A percentile compares a stretch with the other conserved stretches of the same genome.
These are phyloP conservation scores for Penicillium lividum DNA, from an alignment of 495 filamentous ascomycete species.

Conservation along the genomic window DNA sequence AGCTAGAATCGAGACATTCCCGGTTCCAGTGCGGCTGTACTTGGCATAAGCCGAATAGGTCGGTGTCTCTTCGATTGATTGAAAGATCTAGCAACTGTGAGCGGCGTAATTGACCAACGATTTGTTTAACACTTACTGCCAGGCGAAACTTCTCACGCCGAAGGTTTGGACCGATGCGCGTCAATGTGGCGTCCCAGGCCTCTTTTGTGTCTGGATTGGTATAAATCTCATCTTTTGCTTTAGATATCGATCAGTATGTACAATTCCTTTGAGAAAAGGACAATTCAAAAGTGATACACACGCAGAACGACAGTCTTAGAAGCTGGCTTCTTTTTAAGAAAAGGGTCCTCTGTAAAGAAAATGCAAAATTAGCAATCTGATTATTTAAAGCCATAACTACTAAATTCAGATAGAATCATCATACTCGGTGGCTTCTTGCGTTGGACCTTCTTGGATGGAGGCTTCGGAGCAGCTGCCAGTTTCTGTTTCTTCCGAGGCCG, in stretches of 20 bases:
- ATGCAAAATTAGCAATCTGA: not conserved
- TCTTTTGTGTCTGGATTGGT: slow-evolving; percentile 7
- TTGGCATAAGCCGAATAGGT: slow-evolving; percentile 45
- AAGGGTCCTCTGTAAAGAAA: slow-evolving; percentile 10
- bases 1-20: slow-evolving; percentile 31
- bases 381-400: not conserved
- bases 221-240: slow-evolving; percentile 7
- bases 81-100: slow-evolving; percentile 47
- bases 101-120: not conserved
- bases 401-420: not conserved
- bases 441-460: not conserved
- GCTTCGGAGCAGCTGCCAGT: not conserved
- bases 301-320: not conserved
- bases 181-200: slow-evolving; percentile 15
- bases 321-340: not conserved
- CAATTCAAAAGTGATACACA: not conserved
- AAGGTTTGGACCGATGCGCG: not conserved
- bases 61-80: slow-evolving; percentile 46
- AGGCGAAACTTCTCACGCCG: slow-evolving; percentile 28
- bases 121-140: slow-evolving; percentile 26
- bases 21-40: slow-evolving; percentile 34
- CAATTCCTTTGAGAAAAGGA: too few relatives aligned
- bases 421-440: not conserved
- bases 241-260: not conserved
- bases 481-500: slow-evolving; percentile 16